Conservation (phyloP, 2,329 filamentous ascomycete species). For the Metarhizium anisopliae region DNA sequence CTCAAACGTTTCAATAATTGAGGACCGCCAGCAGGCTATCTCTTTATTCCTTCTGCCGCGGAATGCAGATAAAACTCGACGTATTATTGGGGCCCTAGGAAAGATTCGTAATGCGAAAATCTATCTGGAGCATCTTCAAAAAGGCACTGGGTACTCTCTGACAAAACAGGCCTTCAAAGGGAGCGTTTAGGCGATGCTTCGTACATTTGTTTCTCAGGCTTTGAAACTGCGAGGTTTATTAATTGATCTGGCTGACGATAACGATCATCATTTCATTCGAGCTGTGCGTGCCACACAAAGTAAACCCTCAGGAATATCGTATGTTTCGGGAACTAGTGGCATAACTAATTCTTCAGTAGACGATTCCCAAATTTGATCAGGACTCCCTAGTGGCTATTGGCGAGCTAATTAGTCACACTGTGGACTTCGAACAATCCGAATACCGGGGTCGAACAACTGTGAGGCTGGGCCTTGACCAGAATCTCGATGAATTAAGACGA, state of each 20-base stretch:
- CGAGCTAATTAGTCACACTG: conserved; percentile 59
- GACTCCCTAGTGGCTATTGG: conserved; percentile 56
- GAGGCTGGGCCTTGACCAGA: conserved; percentile 57
- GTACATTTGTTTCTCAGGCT: conserved; percentile 60
- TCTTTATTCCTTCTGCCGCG: conserved; percentile 56
- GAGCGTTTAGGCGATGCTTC: conserved; percentile 66
- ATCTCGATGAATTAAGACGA: conserved; percentile 70
- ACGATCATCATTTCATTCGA: neutral
- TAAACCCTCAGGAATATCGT: neutral
- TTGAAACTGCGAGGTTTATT: conserved; percentile 61
- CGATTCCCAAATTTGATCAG: conserved; percentile 47
- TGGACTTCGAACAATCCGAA: conserved; percentile 74
- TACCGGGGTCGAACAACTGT: conserved; percentile 66
- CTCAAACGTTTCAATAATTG: conserved; percentile 57
- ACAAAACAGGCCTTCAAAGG: conserved; percentile 45
- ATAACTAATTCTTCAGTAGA: neutral
- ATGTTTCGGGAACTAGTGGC: neutral
- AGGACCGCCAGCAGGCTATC: conserved; percentile 63
- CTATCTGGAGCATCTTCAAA: conserved; percentile 61
- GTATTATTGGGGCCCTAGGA: conserved; percentile 52
- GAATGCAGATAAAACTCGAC: conserved; percentile 48
- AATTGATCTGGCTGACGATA: conserved; percentile 7
- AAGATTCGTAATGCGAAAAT: conserved; percentile 69
- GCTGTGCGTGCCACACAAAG: neutral
- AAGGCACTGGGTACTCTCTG: conserved; percentile 57